These are phyloP conservation scores for Taiozyma sp. DNA, from an alignment of 1,139 yeast genomes.

Conservation along the genomic window DNA sequence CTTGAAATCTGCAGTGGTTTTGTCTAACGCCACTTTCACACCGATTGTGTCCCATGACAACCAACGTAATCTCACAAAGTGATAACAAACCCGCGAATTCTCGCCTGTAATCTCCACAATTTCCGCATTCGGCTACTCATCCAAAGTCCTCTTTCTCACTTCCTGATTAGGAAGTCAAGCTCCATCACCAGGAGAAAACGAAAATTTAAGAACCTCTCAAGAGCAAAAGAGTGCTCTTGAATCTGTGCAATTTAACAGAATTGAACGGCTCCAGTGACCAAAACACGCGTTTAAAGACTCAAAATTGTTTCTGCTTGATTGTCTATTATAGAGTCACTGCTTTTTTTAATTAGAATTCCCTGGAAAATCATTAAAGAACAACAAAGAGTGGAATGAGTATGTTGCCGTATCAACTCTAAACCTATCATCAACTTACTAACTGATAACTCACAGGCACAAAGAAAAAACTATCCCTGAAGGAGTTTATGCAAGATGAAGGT, in stretches of 20 bases:
- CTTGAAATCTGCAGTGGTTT: too few relatives aligned
- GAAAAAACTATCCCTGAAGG: slow-evolving; percentile 47
- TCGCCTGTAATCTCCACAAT: background rate
- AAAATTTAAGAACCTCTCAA: background rate
- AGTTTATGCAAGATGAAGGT: slow-evolving; percentile 50
- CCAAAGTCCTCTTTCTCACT: background rate
- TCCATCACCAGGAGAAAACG: background rate
- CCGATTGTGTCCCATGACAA: background rate
- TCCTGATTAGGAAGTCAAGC: slow-evolving; percentile 11
- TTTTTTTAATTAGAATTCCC: background rate
- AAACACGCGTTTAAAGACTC: background rate
- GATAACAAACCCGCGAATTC: background rate
- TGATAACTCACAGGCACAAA: background rate
- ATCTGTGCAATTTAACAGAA: background rate
- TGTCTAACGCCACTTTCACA: background rate
- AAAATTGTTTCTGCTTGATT: background rate
- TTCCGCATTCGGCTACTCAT: background rate
- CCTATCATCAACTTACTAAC: background rate
- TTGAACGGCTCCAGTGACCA: background rate
- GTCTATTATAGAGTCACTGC: background rate
- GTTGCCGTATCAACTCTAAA: background rate
- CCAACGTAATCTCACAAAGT: too few relatives aligned
- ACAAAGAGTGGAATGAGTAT: background rate
- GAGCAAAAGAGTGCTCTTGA: background rate
- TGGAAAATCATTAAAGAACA: background rate